These are phyloP conservation scores for Casuarina glauca DNA, from an alignment of 306 rosid species.

Conservation along the genomic window DNA sequence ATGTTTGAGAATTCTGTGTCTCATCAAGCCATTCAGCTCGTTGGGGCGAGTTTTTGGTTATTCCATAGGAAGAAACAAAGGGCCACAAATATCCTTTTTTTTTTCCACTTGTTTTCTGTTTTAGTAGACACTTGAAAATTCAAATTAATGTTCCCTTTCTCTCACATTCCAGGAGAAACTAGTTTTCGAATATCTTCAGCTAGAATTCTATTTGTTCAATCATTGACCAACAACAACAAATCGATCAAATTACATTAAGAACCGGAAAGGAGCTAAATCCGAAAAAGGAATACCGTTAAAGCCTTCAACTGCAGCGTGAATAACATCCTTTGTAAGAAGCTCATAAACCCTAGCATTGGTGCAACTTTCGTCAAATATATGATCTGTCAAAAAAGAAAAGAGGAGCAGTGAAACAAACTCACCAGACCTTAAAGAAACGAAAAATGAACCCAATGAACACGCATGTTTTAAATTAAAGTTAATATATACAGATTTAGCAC, in stretches of 20 bases:
- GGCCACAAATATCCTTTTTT: not conserved
- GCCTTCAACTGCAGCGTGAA: slow-evolving; percentile 86
- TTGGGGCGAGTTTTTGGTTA: not conserved
- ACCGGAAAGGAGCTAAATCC: not conserved
- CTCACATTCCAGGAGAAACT: not conserved
- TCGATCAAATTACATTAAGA: not conserved
- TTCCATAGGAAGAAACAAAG: not conserved
- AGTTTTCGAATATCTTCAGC: not conserved
- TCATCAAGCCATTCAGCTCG: not conserved
- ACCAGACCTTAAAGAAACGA: not conserved
- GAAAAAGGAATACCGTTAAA: slow-evolving; percentile 61
- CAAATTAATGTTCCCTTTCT: not conserved
- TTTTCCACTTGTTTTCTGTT: too few relatives aligned
- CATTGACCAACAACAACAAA: not conserved
- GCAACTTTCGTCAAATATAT: slow-evolving; percentile 72
- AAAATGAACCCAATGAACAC: not conserved
- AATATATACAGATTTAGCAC: not conserved
- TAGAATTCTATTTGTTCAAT: not conserved
- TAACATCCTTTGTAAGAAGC: slow-evolving; percentile 79
- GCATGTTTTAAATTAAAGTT: not conserved
- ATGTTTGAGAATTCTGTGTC: not conserved
- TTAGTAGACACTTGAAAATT: not conserved
- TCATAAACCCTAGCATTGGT: slow-evolving; percentile 69
- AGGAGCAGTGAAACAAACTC: not conserved
- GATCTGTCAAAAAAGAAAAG: slow-evolving; percentile 52